Evolutionary conservation across 768 basidiomycete species (phyloP).

Genomic region (Phaeolepiota aurea): DNA sequence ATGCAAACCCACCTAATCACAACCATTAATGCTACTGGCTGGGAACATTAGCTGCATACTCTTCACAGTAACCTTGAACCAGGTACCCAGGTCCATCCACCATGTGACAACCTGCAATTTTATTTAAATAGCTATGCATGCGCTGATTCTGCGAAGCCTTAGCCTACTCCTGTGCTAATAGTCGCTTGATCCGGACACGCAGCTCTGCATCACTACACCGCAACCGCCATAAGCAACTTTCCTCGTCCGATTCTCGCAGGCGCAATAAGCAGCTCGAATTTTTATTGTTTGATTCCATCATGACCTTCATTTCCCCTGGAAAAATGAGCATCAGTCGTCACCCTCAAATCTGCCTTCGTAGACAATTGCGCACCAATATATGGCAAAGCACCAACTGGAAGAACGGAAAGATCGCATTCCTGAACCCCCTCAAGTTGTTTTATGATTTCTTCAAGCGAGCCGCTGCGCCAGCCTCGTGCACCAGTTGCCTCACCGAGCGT

Average conservation of each 20-base stretch:
- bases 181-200: slow-evolving; percentile 32
- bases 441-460: slow-evolving; percentile 43
- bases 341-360: too few relatives aligned
- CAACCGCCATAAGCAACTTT: slow-evolving; percentile 65
- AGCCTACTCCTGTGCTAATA: slow-evolving; percentile 25
- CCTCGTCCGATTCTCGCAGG: slow-evolving; percentile 56
- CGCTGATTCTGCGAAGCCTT: too few relatives aligned
- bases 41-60: too few relatives aligned
- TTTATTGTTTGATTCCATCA: slow-evolving; percentile 19
- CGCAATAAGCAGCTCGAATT: slow-evolving; percentile 38
- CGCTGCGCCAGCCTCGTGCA: slow-evolving; percentile 65
- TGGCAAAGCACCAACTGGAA: slow-evolving; percentile 45
- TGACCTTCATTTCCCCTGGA: slow-evolving; percentile 60
- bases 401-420: slow-evolving; percentile 35
- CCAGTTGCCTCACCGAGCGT: slow-evolving; percentile 28
- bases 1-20: background rate
- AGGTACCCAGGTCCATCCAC: too few relatives aligned
- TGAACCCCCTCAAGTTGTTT: slow-evolving; percentile 42
- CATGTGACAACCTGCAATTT: too few relatives aligned
- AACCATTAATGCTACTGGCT: background rate
- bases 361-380: slow-evolving; percentile 65
- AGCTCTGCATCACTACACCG: slow-evolving; percentile 42
- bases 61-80: too few relatives aligned
- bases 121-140: too few relatives aligned
- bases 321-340: slow-evolving; percentile 1